Evolutionary conservation across 2,329 filamentous ascomycete genomes (phyloP).

Genomic region (Fusarium kyushuense): DNA sequence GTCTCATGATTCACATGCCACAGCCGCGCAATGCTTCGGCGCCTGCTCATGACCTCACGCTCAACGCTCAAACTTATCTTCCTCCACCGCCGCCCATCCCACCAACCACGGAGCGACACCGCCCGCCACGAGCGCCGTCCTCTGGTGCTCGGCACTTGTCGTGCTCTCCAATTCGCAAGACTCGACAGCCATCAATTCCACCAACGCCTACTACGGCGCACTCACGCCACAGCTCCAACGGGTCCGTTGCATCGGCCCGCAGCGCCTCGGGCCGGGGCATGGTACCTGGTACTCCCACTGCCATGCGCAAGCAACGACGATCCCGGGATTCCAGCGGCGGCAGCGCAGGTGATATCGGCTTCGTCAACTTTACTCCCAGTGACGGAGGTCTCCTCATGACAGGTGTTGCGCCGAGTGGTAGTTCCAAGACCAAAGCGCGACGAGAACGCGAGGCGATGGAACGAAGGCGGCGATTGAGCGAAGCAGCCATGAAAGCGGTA

Average conservation of each 20-base stretch:
- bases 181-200: conserved; percentile 55
- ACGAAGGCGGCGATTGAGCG: conserved; percentile 74
- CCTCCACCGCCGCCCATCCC: conserved; percentile 51
- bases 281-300: conserved; percentile 56
- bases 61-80: conserved; percentile 53
- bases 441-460: conserved; percentile 90
- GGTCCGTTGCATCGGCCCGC: conserved; percentile 52
- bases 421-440: conserved; percentile 92
- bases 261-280: conserved; percentile 54
- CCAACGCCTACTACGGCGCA: conserved; percentile 55
- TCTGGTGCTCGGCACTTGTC: conserved; percentile 64
- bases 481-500: conserved; percentile 76
- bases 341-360: conserved; percentile 62
- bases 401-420: conserved; percentile 91
- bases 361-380: conserved; percentile 90
- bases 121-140: conserved; percentile 66
- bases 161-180: conserved; percentile 58
- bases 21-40: conserved; percentile 57
- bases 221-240: conserved; percentile 57
- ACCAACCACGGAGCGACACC: conserved; percentile 54
- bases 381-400: conserved; percentile 85
- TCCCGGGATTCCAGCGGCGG: conserved; percentile 53
- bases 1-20: conserved; percentile 68
- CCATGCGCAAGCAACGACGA: conserved; percentile 56
- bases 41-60: conserved; percentile 52